A percentile compares a stretch with the other conserved stretches of the same genome.
Conservation (phyloP, 2,329 filamentous ascomycete species). For the Drechslera avenae region DNA sequence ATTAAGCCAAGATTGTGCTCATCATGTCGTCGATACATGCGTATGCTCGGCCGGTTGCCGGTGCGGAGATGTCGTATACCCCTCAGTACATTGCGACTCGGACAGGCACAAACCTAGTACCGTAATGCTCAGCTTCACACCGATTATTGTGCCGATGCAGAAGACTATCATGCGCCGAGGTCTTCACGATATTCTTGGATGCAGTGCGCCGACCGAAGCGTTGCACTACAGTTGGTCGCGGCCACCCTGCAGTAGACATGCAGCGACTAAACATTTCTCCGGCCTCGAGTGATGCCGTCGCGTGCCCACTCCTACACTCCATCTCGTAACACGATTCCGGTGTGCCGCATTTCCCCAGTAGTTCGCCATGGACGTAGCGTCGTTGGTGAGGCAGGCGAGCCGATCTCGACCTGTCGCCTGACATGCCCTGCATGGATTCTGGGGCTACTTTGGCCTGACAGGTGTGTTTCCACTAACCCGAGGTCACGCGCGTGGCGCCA, state of each 20-base stretch:
- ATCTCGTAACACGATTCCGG: slow-evolving; percentile 18
- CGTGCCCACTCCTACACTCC: slow-evolving; percentile 17
- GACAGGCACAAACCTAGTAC: background rate
- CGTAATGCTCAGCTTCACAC: no score
- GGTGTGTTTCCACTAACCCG: slow-evolving; percentile 12
- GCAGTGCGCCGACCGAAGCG: background rate
- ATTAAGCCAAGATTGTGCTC: background rate
- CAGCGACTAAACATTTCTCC: background rate
- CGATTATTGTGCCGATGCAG: no score
- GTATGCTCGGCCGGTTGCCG: no score
- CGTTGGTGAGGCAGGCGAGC: slow-evolving; percentile 18
- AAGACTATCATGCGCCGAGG: no score
- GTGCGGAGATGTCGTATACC: no score
- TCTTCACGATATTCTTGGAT: background rate
- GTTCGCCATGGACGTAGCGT: slow-evolving; percentile 11
- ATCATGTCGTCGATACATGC: background rate
- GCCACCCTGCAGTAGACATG: slow-evolving; percentile 2
- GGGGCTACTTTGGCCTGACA: slow-evolving; percentile 7
- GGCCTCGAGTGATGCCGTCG: slow-evolving; percentile 19
- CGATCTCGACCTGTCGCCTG: slow-evolving; percentile 26
- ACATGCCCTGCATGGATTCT: slow-evolving; percentile 15
- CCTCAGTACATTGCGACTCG: background rate
- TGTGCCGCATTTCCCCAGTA: slow-evolving; percentile 15
- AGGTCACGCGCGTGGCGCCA: slow-evolving; percentile 36
- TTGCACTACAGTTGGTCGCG: slow-evolving; percentile 1